phyloP scores from a whole-genome alignment of 306 rosid genomes.

The Fagus sylvatica region DNA sequence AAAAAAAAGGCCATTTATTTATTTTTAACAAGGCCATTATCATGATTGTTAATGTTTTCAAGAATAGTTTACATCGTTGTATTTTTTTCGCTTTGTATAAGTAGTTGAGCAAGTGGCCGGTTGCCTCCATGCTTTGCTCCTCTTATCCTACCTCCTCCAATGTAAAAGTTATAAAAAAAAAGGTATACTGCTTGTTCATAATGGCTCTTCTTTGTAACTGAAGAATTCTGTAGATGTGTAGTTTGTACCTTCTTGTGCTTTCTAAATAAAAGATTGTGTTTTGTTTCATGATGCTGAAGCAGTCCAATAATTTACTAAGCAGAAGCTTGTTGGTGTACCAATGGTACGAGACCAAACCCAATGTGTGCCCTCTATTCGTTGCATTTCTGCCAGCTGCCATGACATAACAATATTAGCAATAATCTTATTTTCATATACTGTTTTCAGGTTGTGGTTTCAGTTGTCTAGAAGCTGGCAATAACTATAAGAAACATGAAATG shows the following conservation, averaged over 20 bases:
- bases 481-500: not conserved
- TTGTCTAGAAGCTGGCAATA: not conserved
- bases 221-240: not conserved
- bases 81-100: not conserved
- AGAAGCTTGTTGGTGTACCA: slow-evolving; percentile 80
- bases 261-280: slow-evolving; percentile 1
- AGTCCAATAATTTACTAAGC: slow-evolving; percentile 67
- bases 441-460: slow-evolving; percentile 3
- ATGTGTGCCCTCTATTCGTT: slow-evolving; percentile 44
- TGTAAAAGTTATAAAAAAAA: not conserved
- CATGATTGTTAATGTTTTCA: not conserved
- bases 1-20: not conserved
- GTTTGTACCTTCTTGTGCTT: not conserved
- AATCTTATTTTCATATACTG: not conserved
- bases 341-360: slow-evolving; percentile 86
- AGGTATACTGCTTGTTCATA: not conserved
- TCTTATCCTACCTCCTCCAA: not conserved
- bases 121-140: not conserved
- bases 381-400: slow-evolving; percentile 79
- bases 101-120: not conserved
- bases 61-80: not conserved
- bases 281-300: slow-evolving; percentile 49
- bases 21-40: not conserved
- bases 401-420: slow-evolving; percentile 25
- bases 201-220: slow-evolving; percentile 27